Evolutionary conservation across 2,329 filamentous ascomycete species (phyloP).

Genomic region (Metarhizium robertsii): DNA sequence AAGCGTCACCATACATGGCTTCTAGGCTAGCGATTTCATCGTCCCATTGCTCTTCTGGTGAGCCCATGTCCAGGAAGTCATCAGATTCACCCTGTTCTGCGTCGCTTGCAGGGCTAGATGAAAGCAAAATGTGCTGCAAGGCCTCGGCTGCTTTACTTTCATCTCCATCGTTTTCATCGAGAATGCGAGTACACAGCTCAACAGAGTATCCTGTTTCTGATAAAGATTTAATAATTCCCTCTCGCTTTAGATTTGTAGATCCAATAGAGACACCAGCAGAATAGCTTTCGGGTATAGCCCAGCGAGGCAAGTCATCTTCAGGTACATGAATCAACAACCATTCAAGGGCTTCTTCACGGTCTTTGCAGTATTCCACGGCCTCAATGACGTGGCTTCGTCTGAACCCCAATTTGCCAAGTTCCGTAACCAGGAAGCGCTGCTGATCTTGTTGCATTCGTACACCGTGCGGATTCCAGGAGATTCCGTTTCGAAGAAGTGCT

Average conservation of each 20-base stretch:
- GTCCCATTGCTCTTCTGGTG: slow-evolving; percentile 61
- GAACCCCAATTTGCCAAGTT: slow-evolving; percentile 74
- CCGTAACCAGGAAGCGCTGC: slow-evolving; percentile 54
- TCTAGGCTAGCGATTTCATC: slow-evolving; percentile 79
- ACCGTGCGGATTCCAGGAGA: slow-evolving; percentile 78
- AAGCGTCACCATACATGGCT: slow-evolving; percentile 75
- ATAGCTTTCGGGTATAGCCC: slow-evolving; percentile 88
- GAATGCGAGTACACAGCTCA: slow-evolving; percentile 71
- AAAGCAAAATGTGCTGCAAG: slow-evolving; percentile 51
- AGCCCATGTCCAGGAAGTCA: slow-evolving; percentile 37
- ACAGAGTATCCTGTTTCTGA: slow-evolving; percentile 74
- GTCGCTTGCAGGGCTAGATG: slow-evolving; percentile 9
- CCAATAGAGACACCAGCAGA: slow-evolving; percentile 82
- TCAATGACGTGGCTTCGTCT: slow-evolving; percentile 84
- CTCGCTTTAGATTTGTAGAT: slow-evolving; percentile 68
- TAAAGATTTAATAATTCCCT: slow-evolving; percentile 74
- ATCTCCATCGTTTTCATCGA: slow-evolving; percentile 60
- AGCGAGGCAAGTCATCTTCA: slow-evolving; percentile 88
- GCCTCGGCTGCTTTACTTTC: slow-evolving; percentile 70
- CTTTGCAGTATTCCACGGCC: slow-evolving; percentile 78
- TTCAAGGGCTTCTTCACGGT: slow-evolving; percentile 84
- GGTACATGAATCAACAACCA: slow-evolving; percentile 96
- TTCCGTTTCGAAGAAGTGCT: slow-evolving; percentile 63
- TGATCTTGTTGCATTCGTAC: slow-evolving; percentile 52
- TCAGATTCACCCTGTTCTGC: slow-evolving; percentile 17